Conservation (phyloP, 805 yeast genomes). For the Metschnikowia continentalis region DNA sequence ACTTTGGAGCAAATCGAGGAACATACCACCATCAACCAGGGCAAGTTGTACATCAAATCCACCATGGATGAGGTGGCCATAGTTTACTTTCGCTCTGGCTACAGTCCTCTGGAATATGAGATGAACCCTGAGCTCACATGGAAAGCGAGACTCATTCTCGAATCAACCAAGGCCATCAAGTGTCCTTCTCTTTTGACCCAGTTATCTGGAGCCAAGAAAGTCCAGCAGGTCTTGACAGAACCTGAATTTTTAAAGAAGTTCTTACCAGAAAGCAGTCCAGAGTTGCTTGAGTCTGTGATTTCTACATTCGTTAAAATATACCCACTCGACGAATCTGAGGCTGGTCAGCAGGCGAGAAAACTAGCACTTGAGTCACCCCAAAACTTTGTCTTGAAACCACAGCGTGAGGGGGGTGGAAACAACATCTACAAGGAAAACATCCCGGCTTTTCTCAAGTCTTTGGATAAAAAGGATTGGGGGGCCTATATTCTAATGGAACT, state of each 20-base stretch:
- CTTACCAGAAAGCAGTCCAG: slow-evolving; percentile 28
- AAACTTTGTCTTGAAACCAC: slow-evolving; percentile 86
- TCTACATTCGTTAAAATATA: slow-evolving; percentile 81
- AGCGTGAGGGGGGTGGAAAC: slow-evolving; percentile 98
- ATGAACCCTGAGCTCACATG: slow-evolving; percentile 55
- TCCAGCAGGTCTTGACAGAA: slow-evolving; percentile 82
- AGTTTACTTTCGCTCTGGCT: slow-evolving; percentile 87
- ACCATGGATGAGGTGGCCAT: slow-evolving; percentile 75
- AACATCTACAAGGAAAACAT: slow-evolving; percentile 85
- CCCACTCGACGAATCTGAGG: slow-evolving; percentile 71
- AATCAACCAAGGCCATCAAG: slow-evolving; percentile 75
- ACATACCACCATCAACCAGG: slow-evolving; percentile 38
- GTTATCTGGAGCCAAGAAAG: slow-evolving; percentile 87
- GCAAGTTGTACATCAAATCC: slow-evolving; percentile 49
- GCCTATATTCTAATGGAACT: slow-evolving; percentile 93
- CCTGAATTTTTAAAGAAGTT: slow-evolving; percentile 45
- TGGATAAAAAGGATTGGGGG: slow-evolving; percentile 74
- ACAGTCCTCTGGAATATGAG: slow-evolving; percentile 77
- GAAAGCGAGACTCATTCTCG: slow-evolving; percentile 72
- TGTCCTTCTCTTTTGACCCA: slow-evolving; percentile 90
- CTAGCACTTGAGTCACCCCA: slow-evolving; percentile 67
- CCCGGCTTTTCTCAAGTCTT: slow-evolving; percentile 58
- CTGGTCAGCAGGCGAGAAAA: slow-evolving; percentile 59
- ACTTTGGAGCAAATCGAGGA: slow-evolving; percentile 56
- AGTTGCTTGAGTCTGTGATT: slow-evolving; percentile 32